Evolutionary conservation across 2,329 filamentous ascomycete species (phyloP).

Genomic region (Cladosporium sp.): DNA sequence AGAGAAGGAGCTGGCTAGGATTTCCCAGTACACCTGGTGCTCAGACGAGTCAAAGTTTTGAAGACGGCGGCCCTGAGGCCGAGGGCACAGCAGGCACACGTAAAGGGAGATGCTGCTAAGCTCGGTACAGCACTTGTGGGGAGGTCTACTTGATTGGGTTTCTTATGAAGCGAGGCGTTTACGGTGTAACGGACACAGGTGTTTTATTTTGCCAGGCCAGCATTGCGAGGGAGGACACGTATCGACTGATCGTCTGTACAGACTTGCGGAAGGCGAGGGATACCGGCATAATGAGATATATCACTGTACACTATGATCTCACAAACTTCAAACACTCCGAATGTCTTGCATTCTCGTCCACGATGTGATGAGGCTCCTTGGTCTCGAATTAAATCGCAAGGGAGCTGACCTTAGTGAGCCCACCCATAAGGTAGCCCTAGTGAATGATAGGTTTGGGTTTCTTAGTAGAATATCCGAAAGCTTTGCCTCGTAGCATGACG

Average conservation of each 20-base stretch:
- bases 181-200: not conserved
- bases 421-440: not conserved
- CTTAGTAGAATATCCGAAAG: not conserved
- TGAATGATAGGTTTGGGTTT: not conserved
- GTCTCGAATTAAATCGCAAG: not conserved
- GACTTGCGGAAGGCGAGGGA: not conserved
- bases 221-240: not conserved
- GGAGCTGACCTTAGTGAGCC: not conserved
- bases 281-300: not conserved
- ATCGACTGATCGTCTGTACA: not conserved
- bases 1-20: conserved; percentile 66
- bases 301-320: not conserved
- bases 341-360: no score
- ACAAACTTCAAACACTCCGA: not conserved
- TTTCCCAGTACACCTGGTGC: conserved; percentile 52
- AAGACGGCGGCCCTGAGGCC: conserved; percentile 28
- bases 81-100: conserved; percentile 26
- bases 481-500: not conserved
- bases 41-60: conserved; percentile 28
- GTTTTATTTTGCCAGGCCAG: not conserved
- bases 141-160: not conserved
- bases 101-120: conserved; percentile 32
- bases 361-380: no score
- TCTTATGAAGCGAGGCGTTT: conserved; percentile 12
- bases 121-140: not conserved